Base-by-base conservation (phyloP, 1,284 basidiomycete species). In the Gymnopus androsaceus region DNA sequence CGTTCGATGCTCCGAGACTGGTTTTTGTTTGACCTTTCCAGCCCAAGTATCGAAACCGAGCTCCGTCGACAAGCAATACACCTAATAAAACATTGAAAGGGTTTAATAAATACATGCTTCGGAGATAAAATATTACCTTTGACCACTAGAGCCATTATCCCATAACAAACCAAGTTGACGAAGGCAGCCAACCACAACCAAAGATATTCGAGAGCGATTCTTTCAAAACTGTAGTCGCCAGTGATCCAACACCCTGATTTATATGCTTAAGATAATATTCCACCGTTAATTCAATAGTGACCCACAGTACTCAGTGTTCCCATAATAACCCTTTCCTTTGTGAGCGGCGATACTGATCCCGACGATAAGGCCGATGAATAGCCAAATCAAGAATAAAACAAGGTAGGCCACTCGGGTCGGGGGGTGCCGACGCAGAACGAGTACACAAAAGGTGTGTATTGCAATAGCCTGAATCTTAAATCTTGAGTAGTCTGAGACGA, bases 161-260 rank as follows among this genome's bases (percentile, higher is more conserved):
- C 61, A 59, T 80, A 80, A 19, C 75, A 64, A 33, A 76, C 51
- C 23, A 77, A 64, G 62, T 75, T 76, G 7, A 73, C 59, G 40
- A 73, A 67, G 3, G 72, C 75, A 3, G 79, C 67, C 11, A 75
- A 53, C 77, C 79, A 83, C 57, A 82, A 68, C 79, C 79, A 82
- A n/a, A 80, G 54, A 55, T 81, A 83, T 61, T 82, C 80, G 7
- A 81, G 68, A 8, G 71, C 72, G 19, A 81, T 76, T 33, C 74
- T 72, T 58, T 82, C 73, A 3, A 65, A 64, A 4, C 60, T 60
- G 59, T 68, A 80, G 1, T 64, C 58, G 3, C 62, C 47, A 1
- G 69, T 62, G 45, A 82, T 81, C 80, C 80, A 81, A 56, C 80
- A 82, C 79, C 80, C 79, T 81, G 5, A 14, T 46, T 50, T 12